Base-by-base conservation (phyloP, 73 alveolate species). In the Tetrahymena thermophila region DNA sequence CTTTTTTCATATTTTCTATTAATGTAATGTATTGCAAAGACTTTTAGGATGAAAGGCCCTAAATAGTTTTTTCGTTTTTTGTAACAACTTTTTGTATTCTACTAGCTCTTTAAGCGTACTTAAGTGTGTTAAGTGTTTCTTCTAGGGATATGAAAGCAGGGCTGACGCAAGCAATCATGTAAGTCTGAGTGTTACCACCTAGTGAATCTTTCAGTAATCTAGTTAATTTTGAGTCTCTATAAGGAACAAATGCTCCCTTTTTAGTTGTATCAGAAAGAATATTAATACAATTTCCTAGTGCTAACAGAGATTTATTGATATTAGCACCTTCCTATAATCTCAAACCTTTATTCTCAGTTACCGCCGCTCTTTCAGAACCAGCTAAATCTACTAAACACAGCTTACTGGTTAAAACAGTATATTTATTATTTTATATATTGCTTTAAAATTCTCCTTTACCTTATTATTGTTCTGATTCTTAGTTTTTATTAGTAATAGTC, bases 151-250 rank as follows among this genome's bases (percentile, higher is more conserved):
- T 94, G 43, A 95, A 57, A 89, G 98, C 96, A 25, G 99, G 99
- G 21, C 99, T 96, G 7, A 99, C 97, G 83, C 99, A 98, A 85
- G 99, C 97, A 35, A 99, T 98, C 99, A 99, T 98, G 5, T 98
- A 99, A 6, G 99, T 98, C 98, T 98, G 96, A 35, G 99, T 95
- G 93, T 99, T 98, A 13, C 99, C 99, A 13, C 99, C 99, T 42
- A 99, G 93, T 34, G 99, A 98, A 96, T 99, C 99, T 94, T 98
- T 96, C 35, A 99, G 97, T 6, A 99, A 94, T 95, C 99, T 98
- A 16, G 99, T 98, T 85, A 99, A 97, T 96, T 99, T 99, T 34
- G 99, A 97, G 95, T 98, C 99, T 96, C 99, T 96, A 97, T 98
- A 99, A n/a, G 99, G 99, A 38, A 99, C 97, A 95, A 96, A 97